Evolutionary conservation across 495 filamentous ascomycete genomes (phyloP), one percentile per base, ranked within the genome.

Genomic region (Talaromyces thailandensis): DNA sequence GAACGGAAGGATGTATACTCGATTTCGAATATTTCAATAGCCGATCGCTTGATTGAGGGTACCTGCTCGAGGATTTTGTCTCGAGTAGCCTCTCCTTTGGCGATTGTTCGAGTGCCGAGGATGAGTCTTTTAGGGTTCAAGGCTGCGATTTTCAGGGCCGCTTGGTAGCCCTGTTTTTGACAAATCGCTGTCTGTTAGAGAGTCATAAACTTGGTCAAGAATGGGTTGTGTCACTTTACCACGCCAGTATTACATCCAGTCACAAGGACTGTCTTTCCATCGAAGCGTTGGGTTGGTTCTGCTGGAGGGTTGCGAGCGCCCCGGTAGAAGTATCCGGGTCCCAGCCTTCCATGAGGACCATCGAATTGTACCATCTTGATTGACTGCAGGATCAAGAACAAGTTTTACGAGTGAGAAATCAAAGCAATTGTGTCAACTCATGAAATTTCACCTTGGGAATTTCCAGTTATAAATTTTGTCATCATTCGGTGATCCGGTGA

Each of bases 161-260:
- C 68, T 51, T 68, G 62, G 32, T 66, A 61, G 18, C 64, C 68
- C 11, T 58, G 4, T 14, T 12, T n/a, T 40, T 40, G 14, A 16
- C 12, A 12, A 37, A 37, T 24, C 51, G 12, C 51, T n/a, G 12
- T 18, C 0, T 29, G 2, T 56, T 56, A 28, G 52, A 31, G 7
- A 9, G 21, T 40, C 35, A 8, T 7, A 9, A 56, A 31, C 52
- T 56, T 28, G n/a, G 14, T 26, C 12, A n/a, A 14, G 29, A 28
- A 31, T 16, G 4, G 24, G n/a, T 29, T 16, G 24, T 12, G 4
- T 6, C 1, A 21, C 29, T 25, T 5, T 40, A 58, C 56, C 23
- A 70, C 64, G 16, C 68, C 68, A 11, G 68, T 61, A 60, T 70
- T 70, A 21, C 64, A 64, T 16, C 66, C 68, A 23, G 66, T 70